phyloP scores from a whole-genome alignment of 176 grass and related monocot genomes.

The Ensete ventricosum region DNA sequence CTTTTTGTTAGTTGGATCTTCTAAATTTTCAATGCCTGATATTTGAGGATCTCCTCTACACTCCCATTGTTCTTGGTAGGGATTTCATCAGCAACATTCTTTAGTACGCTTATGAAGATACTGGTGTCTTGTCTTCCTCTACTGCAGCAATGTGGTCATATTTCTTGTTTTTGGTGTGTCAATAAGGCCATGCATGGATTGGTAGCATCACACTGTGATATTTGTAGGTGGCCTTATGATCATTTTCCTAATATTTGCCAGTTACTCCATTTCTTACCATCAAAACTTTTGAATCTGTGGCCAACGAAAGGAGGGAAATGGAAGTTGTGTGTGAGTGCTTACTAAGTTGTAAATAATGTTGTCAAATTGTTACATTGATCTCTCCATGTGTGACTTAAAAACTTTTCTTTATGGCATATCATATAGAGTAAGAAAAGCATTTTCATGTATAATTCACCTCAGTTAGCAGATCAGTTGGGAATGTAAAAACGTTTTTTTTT shows the following conservation, averaged over 20 bases:
- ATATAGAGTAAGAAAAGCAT: constrained; percentile 48
- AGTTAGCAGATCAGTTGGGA: constrained; percentile 39
- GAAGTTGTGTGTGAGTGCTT: constrained; percentile 54
- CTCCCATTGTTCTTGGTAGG: constrained; percentile 84
- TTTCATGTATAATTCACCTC: constrained; percentile 46
- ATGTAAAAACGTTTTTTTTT: constrained; percentile 10
- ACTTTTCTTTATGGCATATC: neutral
- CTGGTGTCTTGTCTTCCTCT: neutral
- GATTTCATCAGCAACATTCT: constrained; percentile 12
- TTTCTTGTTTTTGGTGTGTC: constrained; percentile 80
- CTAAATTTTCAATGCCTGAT: neutral
- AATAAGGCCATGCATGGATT: constrained; percentile 39
- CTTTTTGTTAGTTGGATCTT: neutral
- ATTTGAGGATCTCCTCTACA: constrained; percentile 77
- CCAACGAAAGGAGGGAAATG: constrained; percentile 63
- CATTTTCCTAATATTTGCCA: constrained; percentile 76
- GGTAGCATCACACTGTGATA: constrained; percentile 45
- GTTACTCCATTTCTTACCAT: constrained; percentile 63
- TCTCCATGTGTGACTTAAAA: too few relatives aligned
- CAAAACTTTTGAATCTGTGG: constrained; percentile 63
- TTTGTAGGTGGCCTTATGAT: constrained; percentile 56
- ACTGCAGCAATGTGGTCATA: constrained; percentile 54
- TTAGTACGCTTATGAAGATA: neutral
- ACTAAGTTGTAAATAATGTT: too few relatives aligned
- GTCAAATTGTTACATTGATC: too few relatives aligned